A percentile compares a stretch with the other conserved stretches of the same genome.
These are phyloP conservation scores for Ambrosia hybrid DNA, from an alignment of 140 eudicot species.

Conservation along the genomic window DNA sequence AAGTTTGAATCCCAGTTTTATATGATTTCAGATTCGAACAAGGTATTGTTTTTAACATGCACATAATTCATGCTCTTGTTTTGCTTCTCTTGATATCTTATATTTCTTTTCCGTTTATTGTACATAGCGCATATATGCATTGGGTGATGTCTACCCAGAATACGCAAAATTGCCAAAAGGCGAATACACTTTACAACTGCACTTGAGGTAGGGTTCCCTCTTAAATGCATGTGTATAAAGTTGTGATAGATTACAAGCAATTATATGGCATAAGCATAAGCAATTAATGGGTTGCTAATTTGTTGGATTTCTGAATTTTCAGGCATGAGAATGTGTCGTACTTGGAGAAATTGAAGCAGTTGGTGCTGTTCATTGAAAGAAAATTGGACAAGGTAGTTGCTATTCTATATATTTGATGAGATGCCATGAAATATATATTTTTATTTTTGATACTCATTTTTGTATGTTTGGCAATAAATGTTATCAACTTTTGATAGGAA, in stretches of 20 bases:
- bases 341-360: constrained; percentile 85
- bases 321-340: constrained; percentile 93
- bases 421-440: too few relatives aligned
- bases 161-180: constrained; percentile 87
- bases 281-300: constrained; percentile 23
- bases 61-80: constrained; percentile 21
- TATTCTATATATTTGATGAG: too few relatives aligned
- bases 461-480: background rate
- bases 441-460: constrained; percentile 8
- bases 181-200: constrained; percentile 76
- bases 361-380: constrained; percentile 86
- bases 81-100: constrained; percentile 11
- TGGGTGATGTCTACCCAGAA: constrained; percentile 94
- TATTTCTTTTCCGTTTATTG: constrained; percentile 18
- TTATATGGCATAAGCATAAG: background rate
- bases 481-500: constrained; percentile 43
- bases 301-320: constrained; percentile 23
- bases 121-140: constrained; percentile 70
- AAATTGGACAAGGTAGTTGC: constrained; percentile 74
- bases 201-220: constrained; percentile 58
- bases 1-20: constrained; percentile 98
- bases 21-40: constrained; percentile 95
- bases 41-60: constrained; percentile 45
- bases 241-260: constrained; percentile 2
- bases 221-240: constrained; percentile 12